Conservation (phyloP, 331 rosid genomes). For the Rosa hybrid region DNA sequence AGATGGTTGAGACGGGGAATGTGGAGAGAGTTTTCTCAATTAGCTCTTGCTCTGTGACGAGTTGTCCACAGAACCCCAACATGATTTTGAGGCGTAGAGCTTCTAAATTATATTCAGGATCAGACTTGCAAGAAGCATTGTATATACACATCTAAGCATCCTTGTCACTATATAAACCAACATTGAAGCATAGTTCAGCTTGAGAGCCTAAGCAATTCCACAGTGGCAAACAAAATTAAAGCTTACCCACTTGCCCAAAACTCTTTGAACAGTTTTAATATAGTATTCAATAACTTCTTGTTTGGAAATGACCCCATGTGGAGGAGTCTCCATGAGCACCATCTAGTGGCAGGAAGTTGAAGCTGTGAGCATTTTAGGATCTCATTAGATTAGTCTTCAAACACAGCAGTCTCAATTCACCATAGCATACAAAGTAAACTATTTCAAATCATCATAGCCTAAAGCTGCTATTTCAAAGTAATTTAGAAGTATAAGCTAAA, state of each 20-base stretch:
- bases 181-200: constrained; percentile 11
- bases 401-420: too few species aligned
- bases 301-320: constrained; percentile 48
- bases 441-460: too few species aligned
- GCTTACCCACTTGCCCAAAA: constrained; percentile 61
- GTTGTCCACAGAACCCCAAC: too few species aligned
- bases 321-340: constrained; percentile 68
- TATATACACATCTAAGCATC: constrained; percentile 83
- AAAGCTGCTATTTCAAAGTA: too few species aligned
- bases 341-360: constrained; percentile 65
- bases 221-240: background rate
- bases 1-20: too few species aligned
- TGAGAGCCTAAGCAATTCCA: background rate
- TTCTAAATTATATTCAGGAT: too few species aligned
- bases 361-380: constrained; percentile 19
- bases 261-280: constrained; percentile 52
- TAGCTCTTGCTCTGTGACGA: too few species aligned
- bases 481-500: too few species aligned
- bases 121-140: constrained; percentile 54
- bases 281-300: constrained; percentile 53
- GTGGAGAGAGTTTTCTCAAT: too few species aligned
- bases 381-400: too few species aligned
- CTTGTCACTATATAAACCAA: constrained; percentile 52
- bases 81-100: too few species aligned
- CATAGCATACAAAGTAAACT: too few species aligned